phyloP scores from a whole-genome alignment of 768 basidiomycete species.

The Suillus americanus region DNA sequence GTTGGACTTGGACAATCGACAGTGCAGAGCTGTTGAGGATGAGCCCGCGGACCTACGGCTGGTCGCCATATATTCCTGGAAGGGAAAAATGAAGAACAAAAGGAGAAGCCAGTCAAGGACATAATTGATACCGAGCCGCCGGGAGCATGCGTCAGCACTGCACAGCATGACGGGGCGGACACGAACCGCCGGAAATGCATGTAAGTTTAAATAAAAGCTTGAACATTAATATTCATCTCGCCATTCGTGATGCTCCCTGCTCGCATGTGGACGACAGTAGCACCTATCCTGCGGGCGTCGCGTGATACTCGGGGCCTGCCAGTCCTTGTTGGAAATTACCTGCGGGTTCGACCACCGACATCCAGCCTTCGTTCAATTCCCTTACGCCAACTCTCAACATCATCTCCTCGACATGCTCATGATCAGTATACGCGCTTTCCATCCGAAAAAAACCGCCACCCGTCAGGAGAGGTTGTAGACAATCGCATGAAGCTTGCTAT shows the following conservation, averaged over 20 bases:
- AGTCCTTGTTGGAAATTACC: neutral
- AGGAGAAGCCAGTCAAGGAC: too few species aligned
- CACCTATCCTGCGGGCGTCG: neutral
- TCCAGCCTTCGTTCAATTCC: neutral
- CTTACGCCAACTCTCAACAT: conserved; percentile 20
- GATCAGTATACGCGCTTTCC: conserved; percentile 30
- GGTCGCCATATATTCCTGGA: too few species aligned
- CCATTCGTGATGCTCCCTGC: neutral
- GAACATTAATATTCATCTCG: neutral
- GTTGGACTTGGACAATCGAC: too few species aligned
- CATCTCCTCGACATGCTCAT: conserved; percentile 17
- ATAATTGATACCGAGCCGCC: too few species aligned
- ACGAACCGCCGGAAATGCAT: too few species aligned
- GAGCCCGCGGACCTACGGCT: too few species aligned
- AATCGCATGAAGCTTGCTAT: conserved; percentile 16
- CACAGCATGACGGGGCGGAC: too few species aligned
- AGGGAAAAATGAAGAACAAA: too few species aligned
- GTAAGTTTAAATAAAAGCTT: too few species aligned
- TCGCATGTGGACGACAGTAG: neutral
- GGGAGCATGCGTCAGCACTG: too few species aligned
- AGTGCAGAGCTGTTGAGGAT: too few species aligned
- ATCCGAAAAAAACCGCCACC: conserved; percentile 12
- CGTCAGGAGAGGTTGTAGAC: conserved; percentile 7
- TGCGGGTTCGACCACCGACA: neutral
- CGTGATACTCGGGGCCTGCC: neutral